Evolutionary conservation across 2,329 filamentous ascomycete species (phyloP).

Genomic region (Exophiala alcalophila): DNA sequence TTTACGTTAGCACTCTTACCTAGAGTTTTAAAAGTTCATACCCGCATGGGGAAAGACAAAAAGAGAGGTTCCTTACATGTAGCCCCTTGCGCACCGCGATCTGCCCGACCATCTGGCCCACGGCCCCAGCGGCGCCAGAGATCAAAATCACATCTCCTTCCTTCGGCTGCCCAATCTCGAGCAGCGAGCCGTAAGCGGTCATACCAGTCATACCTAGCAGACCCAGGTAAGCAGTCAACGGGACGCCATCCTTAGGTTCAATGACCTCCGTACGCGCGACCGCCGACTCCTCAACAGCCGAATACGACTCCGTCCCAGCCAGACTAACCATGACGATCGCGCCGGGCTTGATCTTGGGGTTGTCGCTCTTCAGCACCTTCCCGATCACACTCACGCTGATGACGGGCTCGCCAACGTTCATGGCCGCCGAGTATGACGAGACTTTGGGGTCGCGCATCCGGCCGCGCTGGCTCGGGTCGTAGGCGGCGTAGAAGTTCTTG

Average conservation of each 20-base stretch:
- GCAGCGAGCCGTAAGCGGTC: slow-evolving; percentile 65
- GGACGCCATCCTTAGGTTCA: slow-evolving; percentile 56
- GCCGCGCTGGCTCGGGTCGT: slow-evolving; percentile 75
- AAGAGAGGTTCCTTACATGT: slow-evolving; percentile 31
- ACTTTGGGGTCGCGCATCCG: slow-evolving; percentile 62
- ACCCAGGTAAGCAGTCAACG: slow-evolving; percentile 62
- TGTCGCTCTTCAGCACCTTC: slow-evolving; percentile 64
- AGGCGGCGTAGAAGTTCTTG: slow-evolving; percentile 66
- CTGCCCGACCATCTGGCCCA: slow-evolving; percentile 72
- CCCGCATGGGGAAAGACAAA: background rate
- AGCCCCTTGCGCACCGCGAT: slow-evolving; percentile 70
- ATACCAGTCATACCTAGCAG: slow-evolving; percentile 68
- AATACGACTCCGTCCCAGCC: slow-evolving; percentile 61
- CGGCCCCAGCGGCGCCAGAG: slow-evolving; percentile 68
- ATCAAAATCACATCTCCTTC: slow-evolving; percentile 72
- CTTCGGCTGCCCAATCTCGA: slow-evolving; percentile 64
- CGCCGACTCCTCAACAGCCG: slow-evolving; percentile 47
- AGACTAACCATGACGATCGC: slow-evolving; percentile 45
- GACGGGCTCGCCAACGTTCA: slow-evolving; percentile 58
- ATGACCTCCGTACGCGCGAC: slow-evolving; percentile 34
- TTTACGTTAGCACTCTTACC: too few species aligned
- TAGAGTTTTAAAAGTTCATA: too few species aligned
- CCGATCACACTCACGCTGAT: slow-evolving; percentile 56
- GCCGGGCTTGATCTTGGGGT: slow-evolving; percentile 56
- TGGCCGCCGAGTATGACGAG: slow-evolving; percentile 64